A percentile compares a stretch with the other conserved stretches of the same genome.
Conservation (phyloP, 306 rosid species). For the Medicago ruthenica region DNA sequence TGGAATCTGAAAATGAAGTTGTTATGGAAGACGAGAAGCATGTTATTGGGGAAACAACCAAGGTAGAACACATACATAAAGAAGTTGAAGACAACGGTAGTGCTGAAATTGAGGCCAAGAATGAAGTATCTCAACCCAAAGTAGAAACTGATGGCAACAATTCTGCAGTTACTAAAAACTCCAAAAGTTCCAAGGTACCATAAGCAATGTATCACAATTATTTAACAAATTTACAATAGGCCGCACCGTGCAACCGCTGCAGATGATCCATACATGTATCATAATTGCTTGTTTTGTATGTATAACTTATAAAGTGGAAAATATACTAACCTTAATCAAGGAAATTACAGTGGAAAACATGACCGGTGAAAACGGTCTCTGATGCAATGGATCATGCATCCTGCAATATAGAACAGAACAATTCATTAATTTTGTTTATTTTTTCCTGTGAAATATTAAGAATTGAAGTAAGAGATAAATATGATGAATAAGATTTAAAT, state of each 20-base stretch:
- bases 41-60: slow-evolving; percentile 56
- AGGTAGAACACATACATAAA: slow-evolving; percentile 44
- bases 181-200: slow-evolving; percentile 66
- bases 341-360: too few relatives aligned
- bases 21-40: slow-evolving; percentile 73
- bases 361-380: too few relatives aligned
- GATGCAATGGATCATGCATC: too few relatives aligned
- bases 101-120: slow-evolving; percentile 50
- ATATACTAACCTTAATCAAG: too few relatives aligned
- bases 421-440: too few relatives aligned
- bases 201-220: slow-evolving; percentile 13
- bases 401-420: too few relatives aligned
- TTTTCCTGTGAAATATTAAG: too few relatives aligned
- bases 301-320: too few relatives aligned
- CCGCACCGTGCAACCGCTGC: background rate
- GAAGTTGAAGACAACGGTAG: slow-evolving; percentile 48
- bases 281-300: too few relatives aligned
- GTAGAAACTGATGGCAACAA: slow-evolving; percentile 50
- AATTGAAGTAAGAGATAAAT: too few relatives aligned
- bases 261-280: background rate
- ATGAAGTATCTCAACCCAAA: slow-evolving; percentile 53
- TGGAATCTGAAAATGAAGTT: slow-evolving; percentile 80
- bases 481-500: too few relatives aligned
- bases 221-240: background rate
- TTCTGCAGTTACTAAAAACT: slow-evolving; percentile 56